Percentiles rank a stretch among this genome's conserved stretches.
These are phyloP conservation scores for Dipteronia dyeriana DNA, from an alignment of 345 rosid genomes.

Conservation along the genomic window DNA sequence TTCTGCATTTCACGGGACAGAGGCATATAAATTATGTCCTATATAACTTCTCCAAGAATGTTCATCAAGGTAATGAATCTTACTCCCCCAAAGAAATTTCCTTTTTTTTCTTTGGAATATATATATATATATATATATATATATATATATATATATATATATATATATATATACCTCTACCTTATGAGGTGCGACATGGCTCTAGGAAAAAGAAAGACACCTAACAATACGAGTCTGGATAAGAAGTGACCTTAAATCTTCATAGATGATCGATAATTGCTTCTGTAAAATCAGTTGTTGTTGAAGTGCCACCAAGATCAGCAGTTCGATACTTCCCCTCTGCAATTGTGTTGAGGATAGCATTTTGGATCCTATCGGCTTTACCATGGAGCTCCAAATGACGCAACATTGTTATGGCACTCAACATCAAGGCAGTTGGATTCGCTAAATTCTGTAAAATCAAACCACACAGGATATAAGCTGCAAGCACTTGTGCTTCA, in stretches of 20 bases:
- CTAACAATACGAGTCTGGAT: slow-evolving; percentile 8
- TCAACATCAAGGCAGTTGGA: slow-evolving; percentile 90
- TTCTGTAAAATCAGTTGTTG: slow-evolving; percentile 79
- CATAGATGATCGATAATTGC: slow-evolving; percentile 86
- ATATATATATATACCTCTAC: too few species aligned
- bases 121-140: too few species aligned
- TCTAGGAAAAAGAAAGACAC: background rate
- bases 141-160: too few species aligned
- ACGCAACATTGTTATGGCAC: slow-evolving; percentile 79
- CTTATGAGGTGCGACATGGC: too few species aligned
- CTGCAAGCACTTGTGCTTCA: too few species aligned
- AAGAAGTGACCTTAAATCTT: slow-evolving; percentile 33
- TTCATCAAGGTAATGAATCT: too few species aligned
- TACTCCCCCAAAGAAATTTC: background rate
- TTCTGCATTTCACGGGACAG: background rate
- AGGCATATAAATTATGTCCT: background rate
- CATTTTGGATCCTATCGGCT: slow-evolving; percentile 83
- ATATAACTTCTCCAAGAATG: background rate
- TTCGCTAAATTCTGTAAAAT: slow-evolving; percentile 74
- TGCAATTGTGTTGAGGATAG: slow-evolving; percentile 77
- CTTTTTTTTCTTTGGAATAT: background rate
- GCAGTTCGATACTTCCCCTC: slow-evolving; percentile 92
- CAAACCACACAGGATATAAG: background rate
- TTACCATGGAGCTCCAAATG: slow-evolving; percentile 73
- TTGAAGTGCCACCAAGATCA: slow-evolving; percentile 79